Percentiles rank a stretch among this genome's conserved stretches.
phyloP scores from a whole-genome alignment of 2,329 filamentous ascomycete species.

The Diplodia corticola region DNA sequence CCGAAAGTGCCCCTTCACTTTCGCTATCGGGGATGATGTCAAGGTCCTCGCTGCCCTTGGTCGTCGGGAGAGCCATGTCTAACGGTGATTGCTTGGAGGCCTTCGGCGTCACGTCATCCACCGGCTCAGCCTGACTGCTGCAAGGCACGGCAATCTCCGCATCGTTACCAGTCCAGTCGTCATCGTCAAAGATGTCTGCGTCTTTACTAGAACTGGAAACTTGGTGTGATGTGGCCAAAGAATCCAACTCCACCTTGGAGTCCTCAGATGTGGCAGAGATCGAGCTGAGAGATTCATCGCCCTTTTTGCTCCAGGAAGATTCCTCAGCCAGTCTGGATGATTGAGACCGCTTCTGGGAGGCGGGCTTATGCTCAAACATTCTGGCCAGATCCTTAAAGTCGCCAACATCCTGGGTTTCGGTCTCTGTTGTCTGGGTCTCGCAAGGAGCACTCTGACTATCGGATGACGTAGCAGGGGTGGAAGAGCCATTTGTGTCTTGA shows the following conservation, averaged over 20 bases:
- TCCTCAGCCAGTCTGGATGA: neutral
- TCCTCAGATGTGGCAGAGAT: neutral
- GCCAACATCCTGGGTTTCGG: neutral
- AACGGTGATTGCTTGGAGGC: neutral
- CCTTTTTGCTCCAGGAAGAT: slow-evolving; percentile 3
- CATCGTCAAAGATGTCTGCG: slow-evolving; percentile 25
- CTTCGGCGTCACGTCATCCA: neutral
- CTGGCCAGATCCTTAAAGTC: slow-evolving; percentile 3
- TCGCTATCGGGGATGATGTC: slow-evolving; percentile 47
- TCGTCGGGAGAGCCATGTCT: neutral
- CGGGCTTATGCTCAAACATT: slow-evolving; percentile 8
- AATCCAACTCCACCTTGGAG: neutral
- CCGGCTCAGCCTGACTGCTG: neutral
- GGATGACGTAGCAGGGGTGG: neutral
- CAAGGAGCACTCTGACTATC: neutral
- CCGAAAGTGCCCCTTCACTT: slow-evolving; percentile 28
- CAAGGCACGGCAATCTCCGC: slow-evolving; percentile 37
- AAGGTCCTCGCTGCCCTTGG: slow-evolving; percentile 50
- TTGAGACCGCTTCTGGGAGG: neutral
- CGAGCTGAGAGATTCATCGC: neutral
- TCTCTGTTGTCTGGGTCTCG: neutral
- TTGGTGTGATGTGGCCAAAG: neutral
- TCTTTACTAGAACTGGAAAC: neutral
- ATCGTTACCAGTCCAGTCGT: slow-evolving; percentile 33
- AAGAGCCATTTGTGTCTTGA: neutral